These are phyloP conservation scores for Flueggea neowawraea DNA, from an alignment of 441 rosid genomes.

Conservation along the genomic window DNA sequence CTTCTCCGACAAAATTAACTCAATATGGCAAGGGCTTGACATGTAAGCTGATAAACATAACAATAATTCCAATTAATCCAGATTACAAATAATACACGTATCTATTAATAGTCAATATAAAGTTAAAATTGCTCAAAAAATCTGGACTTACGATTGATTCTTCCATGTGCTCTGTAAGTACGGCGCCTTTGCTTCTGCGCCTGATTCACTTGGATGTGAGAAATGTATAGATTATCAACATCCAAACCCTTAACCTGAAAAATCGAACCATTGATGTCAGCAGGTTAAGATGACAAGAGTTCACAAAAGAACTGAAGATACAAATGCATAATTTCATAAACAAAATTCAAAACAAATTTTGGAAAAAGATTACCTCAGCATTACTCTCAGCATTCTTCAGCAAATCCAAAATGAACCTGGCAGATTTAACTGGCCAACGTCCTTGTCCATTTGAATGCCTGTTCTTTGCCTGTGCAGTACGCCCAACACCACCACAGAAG, in stretches of 20 bases:
- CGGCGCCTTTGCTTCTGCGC: no score
- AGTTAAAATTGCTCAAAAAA: no score
- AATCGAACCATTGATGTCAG: no score
- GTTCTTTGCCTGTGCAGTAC: slow-evolving; percentile 80
- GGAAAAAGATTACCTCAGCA: neutral
- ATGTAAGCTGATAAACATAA: slow-evolving; percentile 62
- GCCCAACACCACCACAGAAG: slow-evolving; percentile 91
- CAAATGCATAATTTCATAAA: neutral
- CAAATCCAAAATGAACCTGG: slow-evolving; percentile 10
- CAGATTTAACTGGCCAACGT: slow-evolving; percentile 80
- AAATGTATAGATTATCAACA: slow-evolving; percentile 74
- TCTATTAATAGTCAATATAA: no score
- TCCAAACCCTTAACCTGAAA: slow-evolving; percentile 93
- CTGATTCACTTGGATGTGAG: slow-evolving; percentile 96
- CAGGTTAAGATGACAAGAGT: neutral
- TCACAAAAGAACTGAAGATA: neutral
- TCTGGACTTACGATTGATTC: slow-evolving; percentile 78
- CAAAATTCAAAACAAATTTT: no score
- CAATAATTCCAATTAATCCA: neutral
- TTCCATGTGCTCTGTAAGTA: slow-evolving; percentile 46
- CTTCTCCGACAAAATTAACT: slow-evolving; percentile 81
- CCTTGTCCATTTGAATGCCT: no score
- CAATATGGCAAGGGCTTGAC: slow-evolving; percentile 98
- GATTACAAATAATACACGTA: no score
- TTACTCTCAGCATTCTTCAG: no score